Evolutionary conservation across 805 yeast genomes (phyloP), one percentile per base, ranked within the genome.

Genomic region (Wickerhamiella shivajii): DNA sequence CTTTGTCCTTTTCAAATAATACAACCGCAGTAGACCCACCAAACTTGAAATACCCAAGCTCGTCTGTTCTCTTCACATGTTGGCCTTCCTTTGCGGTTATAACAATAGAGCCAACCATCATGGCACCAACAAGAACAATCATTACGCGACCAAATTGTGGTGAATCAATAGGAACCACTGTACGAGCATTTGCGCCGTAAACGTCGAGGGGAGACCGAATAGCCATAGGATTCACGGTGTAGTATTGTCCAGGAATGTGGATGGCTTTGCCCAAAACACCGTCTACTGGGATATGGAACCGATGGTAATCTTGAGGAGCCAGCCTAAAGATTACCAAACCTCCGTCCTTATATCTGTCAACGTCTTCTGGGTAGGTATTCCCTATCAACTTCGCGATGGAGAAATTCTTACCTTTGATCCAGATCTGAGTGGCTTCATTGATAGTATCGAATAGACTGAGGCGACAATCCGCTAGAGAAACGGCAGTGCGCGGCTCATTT

Each of bases 151-250:
- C 96, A 52, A 81, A 85, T n/a, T 67, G 60, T 20, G 66, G 62
- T 1, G 93, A 71, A 19, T 77, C 70, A 14, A 87, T 73, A 0
- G 93, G 84, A 2, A 85, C 63, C 2, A 84, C 58, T 3, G 75
- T 74, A 24, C 97, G 64, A 1, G 80, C 74, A 47, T 87, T 87
- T 46, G 85, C 96, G 6, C 96, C 94, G 56, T 71, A 90, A 1
- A 87, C 96, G 53, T 87, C 97, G 36, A 87, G 57, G 8, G 71
- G 69, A 2, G 93, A 78, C 37, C 97, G 57, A 21, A 90, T 69
- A 0, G 97, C 97, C 97, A 87, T 87, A 1, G 97, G 97, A 49
- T 87, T 87, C 13, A 87, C 98, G 0, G 97, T 87, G 52, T 81
- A 87, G 52, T 87, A 87, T 47, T 84, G 90, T 1, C 97, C 98